These are phyloP conservation scores for Saturnispora serradocipensis DNA, from an alignment of 805 yeast species.

Conservation along the genomic window DNA sequence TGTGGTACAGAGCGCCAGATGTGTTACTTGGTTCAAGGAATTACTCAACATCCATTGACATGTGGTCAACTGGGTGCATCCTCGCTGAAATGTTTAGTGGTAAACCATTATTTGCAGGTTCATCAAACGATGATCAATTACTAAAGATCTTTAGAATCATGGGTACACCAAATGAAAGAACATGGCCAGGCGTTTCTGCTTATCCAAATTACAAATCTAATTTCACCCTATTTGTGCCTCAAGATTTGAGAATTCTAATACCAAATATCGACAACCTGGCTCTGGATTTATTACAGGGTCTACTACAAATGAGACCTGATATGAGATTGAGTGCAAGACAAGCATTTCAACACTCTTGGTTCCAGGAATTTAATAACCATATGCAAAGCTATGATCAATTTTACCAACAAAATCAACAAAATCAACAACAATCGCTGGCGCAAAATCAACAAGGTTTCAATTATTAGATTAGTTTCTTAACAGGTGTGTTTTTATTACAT, in stretches of 20 bases:
- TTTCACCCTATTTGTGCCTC: conserved; percentile 81
- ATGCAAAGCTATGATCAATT: conserved; percentile 1
- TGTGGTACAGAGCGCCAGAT: conserved; percentile 98
- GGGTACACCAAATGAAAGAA: conserved; percentile 94
- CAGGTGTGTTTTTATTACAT: background rate
- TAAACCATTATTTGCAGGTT: conserved; percentile 91
- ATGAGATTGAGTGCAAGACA: conserved; percentile 52
- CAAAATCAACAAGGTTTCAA: conserved; percentile 6
- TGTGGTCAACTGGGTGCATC: conserved; percentile 98
- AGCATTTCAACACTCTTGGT: conserved; percentile 69
- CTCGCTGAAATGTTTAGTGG: conserved; percentile 99
- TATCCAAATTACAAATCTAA: conserved; percentile 80
- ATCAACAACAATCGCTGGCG: conserved; percentile 8
- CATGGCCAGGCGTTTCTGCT: conserved; percentile 95
- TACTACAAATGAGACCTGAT: conserved; percentile 55
- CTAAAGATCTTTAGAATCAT: conserved; percentile 82
- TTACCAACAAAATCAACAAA: conserved; percentile 8
- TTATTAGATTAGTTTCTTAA: background rate
- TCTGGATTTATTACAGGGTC: conserved; percentile 51
- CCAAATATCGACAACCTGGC: conserved; percentile 67
- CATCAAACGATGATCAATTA: conserved; percentile 92
- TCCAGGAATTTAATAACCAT: conserved; percentile 51
- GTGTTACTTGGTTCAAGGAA: conserved; percentile 91
- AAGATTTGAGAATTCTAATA: conserved; percentile 63
- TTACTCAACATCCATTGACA: conserved; percentile 92